A percentile compares a stretch with the other conserved stretches of the same genome.
Conservation (phyloP, 768 basidiomycete species). For the Leccinum rimulosum region DNA sequence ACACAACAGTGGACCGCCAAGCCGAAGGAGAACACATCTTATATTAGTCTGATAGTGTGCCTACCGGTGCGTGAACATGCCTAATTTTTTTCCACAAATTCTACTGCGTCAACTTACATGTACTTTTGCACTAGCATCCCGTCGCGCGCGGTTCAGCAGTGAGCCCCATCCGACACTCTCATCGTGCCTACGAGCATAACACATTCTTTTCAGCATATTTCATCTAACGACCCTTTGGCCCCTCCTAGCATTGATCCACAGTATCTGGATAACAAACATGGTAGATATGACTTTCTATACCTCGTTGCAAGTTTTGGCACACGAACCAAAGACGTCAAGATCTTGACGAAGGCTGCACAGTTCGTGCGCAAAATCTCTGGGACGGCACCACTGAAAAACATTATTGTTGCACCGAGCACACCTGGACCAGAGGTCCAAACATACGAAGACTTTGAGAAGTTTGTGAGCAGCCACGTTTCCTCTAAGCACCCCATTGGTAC, state of each 20-base stretch:
- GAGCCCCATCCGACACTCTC: background rate
- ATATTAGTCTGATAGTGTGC: conserved; percentile 7
- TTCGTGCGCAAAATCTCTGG: conserved; percentile 15
- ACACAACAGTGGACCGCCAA: conserved; percentile 14
- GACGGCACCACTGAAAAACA: conserved; percentile 14
- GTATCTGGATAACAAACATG: conserved; percentile 13
- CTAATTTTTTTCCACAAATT: no score
- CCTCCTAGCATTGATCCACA: conserved; percentile 13
- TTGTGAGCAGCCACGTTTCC: background rate
- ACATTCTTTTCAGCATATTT: conserved; percentile 8
- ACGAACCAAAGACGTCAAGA: conserved; percentile 9
- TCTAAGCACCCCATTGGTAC: conserved; percentile 17
- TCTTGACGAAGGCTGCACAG: conserved; percentile 13
- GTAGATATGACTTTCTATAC: background rate
- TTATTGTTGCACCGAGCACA: conserved; percentile 16
- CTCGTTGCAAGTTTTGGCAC: background rate
- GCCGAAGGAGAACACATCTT: conserved; percentile 9
- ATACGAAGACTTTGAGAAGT: conserved; percentile 14
- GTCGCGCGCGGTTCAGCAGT: conserved; percentile 19
- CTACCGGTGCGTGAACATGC: conserved; percentile 9
- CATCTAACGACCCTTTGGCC: conserved; percentile 10
- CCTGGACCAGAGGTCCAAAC: conserved; percentile 21
- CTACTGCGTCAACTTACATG: background rate
- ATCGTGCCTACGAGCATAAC: background rate
- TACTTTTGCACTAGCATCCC: conserved; percentile 8